Evolutionary conservation across 2,329 filamentous ascomycete species (phyloP).

Genomic region (Cercospora brassicicola): DNA sequence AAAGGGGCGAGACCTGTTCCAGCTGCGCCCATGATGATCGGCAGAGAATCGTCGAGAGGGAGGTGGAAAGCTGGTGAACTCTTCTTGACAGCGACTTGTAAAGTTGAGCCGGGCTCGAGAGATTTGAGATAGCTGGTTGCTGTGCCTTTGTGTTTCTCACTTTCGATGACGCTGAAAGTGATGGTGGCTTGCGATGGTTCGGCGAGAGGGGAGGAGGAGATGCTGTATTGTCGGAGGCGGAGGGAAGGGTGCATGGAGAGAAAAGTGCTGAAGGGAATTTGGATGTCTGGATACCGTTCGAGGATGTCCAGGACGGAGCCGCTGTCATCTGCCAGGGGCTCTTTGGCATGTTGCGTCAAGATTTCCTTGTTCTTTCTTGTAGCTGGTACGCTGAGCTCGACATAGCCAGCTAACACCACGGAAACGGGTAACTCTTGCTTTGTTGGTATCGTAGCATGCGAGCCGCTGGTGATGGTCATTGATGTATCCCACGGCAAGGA

Average conservation of each 20-base stretch:
- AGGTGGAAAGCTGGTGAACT: constrained; percentile 50
- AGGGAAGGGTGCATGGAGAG: constrained; percentile 72
- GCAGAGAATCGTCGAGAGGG: constrained; percentile 44
- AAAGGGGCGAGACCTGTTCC: constrained; percentile 54
- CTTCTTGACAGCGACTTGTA: constrained; percentile 38
- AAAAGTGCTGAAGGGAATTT: constrained; percentile 64
- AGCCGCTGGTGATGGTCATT: constrained; percentile 43
- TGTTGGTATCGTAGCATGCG: constrained; percentile 66
- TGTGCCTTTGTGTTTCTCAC: constrained; percentile 37
- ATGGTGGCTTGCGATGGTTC: constrained; percentile 40
- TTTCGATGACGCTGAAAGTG: constrained; percentile 44
- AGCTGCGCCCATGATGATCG: constrained; percentile 54
- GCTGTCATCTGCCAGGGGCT: constrained; percentile 52
- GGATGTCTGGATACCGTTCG: constrained; percentile 58
- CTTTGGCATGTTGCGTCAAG: constrained; percentile 46
- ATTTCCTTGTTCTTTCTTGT: constrained; percentile 42
- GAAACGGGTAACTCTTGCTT: constrained; percentile 59
- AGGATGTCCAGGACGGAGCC: constrained; percentile 68
- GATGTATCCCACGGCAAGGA: constrained; percentile 65
- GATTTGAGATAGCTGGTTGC: constrained; percentile 44
- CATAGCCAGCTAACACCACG: constrained; percentile 65
- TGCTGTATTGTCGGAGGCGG: constrained; percentile 46
- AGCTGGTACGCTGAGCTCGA: constrained; percentile 69
- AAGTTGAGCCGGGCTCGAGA: constrained; percentile 57
- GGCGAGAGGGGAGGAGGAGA: constrained; percentile 40